phyloP scores from a whole-genome alignment of 1,284 basidiomycete species.

The Blastosporella zonata region DNA sequence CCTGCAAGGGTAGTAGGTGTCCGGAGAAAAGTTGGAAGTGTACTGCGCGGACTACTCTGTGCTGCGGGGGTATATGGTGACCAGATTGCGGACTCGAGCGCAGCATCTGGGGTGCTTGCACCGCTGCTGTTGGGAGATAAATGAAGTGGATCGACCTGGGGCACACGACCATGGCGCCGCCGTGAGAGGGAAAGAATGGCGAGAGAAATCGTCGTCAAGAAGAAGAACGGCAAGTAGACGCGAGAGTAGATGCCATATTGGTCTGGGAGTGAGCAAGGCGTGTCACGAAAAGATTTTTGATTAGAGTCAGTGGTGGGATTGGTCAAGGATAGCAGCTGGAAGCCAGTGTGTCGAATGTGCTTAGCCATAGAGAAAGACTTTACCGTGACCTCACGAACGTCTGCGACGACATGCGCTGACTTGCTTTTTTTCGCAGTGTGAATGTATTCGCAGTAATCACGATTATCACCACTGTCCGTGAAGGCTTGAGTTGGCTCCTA shows the following conservation, averaged over 20 bases:
- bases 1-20: constrained; percentile 28
- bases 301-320: constrained; percentile 36
- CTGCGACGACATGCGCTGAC: constrained; percentile 7
- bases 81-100: constrained; percentile 32
- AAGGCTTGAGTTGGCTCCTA: not conserved
- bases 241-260: constrained; percentile 59
- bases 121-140: constrained; percentile 28
- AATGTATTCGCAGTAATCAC: constrained; percentile 81
- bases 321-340: constrained; percentile 76
- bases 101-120: constrained; percentile 15
- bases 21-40: constrained; percentile 31
- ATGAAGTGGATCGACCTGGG: constrained; percentile 22
- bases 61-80: constrained; percentile 32
- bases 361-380: constrained; percentile 80
- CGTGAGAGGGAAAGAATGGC: constrained; percentile 31
- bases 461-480: constrained; percentile 75
- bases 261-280: constrained; percentile 68
- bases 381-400: constrained; percentile 67
- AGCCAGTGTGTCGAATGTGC: constrained; percentile 74
- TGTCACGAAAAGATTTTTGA: constrained; percentile 43
- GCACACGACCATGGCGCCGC: constrained; percentile 19
- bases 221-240: constrained; percentile 53
- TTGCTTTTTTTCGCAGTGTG: constrained; percentile 39
- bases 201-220: constrained; percentile 37
- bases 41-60: constrained; percentile 29